Evolutionary conservation across 169 alveolate genomes (phyloP).

Genomic region (Eimeria sp.): DNA sequence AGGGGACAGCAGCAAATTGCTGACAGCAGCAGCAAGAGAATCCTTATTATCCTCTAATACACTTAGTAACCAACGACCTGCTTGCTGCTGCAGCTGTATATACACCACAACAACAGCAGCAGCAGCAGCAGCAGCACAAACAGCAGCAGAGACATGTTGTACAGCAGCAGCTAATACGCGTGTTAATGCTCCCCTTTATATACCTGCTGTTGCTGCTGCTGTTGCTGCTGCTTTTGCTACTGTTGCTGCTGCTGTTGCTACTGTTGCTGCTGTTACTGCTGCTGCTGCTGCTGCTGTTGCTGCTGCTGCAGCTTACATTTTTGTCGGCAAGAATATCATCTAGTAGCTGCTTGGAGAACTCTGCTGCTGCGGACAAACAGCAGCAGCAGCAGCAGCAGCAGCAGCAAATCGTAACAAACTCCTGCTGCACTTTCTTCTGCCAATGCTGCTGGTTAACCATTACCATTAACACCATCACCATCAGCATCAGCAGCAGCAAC

Average conservation of each 20-base stretch:
- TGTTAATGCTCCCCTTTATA: too few relatives aligned
- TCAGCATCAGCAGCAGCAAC: neutral
- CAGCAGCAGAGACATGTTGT: neutral
- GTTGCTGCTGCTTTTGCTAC: too few relatives aligned
- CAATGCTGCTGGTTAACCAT: too few relatives aligned
- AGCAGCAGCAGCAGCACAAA: neutral
- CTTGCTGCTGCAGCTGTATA: slow-evolving; percentile 1
- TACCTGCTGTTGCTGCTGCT: too few relatives aligned
- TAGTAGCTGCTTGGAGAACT: too few relatives aligned
- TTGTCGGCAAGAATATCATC: neutral
- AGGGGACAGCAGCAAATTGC: too few relatives aligned
- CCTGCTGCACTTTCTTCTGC: too few relatives aligned
- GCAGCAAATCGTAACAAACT: neutral
- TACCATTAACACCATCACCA: neutral
- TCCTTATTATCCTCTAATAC: too few relatives aligned
- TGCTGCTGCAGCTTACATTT: slow-evolving; percentile 18
- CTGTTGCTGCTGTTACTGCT: neutral
- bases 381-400: slow-evolving; percentile 24
- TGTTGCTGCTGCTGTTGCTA: too few relatives aligned
- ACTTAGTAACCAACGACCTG: too few relatives aligned
- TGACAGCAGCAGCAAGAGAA: slow-evolving; percentile 45
- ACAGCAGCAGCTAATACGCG: too few relatives aligned
- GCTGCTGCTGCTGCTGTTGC: slow-evolving; percentile 9
- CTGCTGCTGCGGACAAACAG: too few relatives aligned
- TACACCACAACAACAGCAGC: neutral